phyloP scores from a whole-genome alignment of 176 grass and related monocot genomes.

The Coix lacrymajobi region DNA sequence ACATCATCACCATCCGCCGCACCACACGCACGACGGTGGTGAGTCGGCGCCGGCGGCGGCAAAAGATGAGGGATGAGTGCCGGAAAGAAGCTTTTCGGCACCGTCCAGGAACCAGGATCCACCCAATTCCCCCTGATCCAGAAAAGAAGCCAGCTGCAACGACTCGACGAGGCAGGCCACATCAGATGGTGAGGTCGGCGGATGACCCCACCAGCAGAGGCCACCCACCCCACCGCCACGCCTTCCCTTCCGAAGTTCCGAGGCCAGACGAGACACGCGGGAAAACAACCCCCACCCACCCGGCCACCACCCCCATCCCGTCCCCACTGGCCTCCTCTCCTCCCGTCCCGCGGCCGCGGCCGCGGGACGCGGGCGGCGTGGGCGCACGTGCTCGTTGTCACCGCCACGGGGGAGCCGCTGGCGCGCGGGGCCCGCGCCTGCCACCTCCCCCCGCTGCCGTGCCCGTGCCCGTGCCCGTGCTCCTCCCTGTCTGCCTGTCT shows the following conservation, averaged over 20 bases:
- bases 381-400: slow-evolving; percentile 3
- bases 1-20: neutral
- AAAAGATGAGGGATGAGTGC: neutral
- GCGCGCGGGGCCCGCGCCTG: neutral
- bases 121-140: neutral
- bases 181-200: neutral
- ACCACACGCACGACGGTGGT: neutral
- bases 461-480: neutral
- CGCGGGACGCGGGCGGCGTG: slow-evolving; percentile 17
- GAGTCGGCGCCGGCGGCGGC: neutral
- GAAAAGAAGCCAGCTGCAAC: neutral
- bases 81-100: slow-evolving; percentile 33
- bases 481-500: too few relatives aligned
- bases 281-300: neutral
- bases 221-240: neutral
- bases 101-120: slow-evolving; percentile 27
- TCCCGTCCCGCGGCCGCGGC: neutral
- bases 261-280: slow-evolving; percentile 16
- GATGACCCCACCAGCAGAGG: neutral
- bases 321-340: neutral
- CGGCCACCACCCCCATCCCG: neutral
- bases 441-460: neutral
- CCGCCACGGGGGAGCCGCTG: neutral
- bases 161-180: neutral
- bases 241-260: too few relatives aligned